phyloP scores from a whole-genome alignment of 306 rosid species.

The Prunus fruticosa region DNA sequence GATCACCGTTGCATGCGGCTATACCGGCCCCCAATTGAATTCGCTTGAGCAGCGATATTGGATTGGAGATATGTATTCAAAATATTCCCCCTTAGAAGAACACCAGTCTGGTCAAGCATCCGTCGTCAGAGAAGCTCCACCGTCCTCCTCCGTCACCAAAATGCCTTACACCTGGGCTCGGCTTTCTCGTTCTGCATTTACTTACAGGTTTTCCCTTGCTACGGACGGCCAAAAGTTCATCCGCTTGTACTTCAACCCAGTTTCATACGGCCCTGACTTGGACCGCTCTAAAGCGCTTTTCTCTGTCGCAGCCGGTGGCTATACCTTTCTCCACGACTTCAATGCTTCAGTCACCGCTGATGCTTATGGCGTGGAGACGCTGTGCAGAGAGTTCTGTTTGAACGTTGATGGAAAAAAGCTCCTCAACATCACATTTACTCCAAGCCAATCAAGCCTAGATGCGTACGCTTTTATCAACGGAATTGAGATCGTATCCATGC shows the following conservation, averaged over 20 bases:
- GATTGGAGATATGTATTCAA: no score
- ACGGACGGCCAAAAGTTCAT: conserved; percentile 50
- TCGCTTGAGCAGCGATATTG: no score
- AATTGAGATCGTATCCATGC: conserved; percentile 28
- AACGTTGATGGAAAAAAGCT: background rate
- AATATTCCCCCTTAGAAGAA: no score
- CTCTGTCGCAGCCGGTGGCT: conserved; percentile 46
- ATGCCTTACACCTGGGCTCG: conserved; percentile 20
- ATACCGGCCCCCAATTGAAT: no score
- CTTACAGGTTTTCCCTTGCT: conserved; percentile 39
- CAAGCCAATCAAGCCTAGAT: background rate
- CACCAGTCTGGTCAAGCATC: no score
- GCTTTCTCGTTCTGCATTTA: conserved; percentile 36
- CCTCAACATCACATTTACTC: conserved; percentile 25
- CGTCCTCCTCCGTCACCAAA: no score
- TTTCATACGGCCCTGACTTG: background rate
- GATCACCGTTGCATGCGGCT: no score
- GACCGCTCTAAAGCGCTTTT: conserved; percentile 32
- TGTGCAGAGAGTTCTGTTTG: background rate
- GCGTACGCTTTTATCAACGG: conserved; percentile 23
- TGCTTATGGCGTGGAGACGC: background rate
- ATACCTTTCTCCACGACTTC: conserved; percentile 46
- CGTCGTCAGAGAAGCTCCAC: no score
- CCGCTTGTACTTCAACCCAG: conserved; percentile 44
- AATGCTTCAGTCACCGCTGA: background rate